Percentiles rank a stretch among this genome's conserved stretches.
Evolutionary conservation across 768 basidiomycete genomes (phyloP).

Genomic region (Calvatia gigantea): DNA sequence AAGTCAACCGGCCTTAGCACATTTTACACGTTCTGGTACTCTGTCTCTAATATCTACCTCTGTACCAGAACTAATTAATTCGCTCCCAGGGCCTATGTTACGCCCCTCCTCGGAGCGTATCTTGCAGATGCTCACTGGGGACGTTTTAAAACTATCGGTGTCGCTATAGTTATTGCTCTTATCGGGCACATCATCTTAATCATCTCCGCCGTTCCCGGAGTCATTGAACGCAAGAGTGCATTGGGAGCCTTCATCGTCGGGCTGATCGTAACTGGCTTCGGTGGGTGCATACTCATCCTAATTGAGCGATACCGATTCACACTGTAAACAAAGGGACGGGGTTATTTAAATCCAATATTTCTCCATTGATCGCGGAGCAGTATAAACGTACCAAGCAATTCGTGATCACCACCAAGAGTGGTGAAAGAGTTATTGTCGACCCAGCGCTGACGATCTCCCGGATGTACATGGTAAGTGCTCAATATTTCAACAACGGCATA

Average conservation of each 20-base stretch:
- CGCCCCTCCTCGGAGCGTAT: conserved; percentile 61
- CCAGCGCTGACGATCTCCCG: conserved; percentile 63
- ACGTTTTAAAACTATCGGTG: conserved; percentile 63
- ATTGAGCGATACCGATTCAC: background rate
- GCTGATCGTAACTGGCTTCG: conserved; percentile 56
- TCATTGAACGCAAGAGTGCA: conserved; percentile 54
- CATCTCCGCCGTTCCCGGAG: conserved; percentile 58
- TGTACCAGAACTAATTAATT: conserved; percentile 13
- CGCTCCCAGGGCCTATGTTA: conserved; percentile 46
- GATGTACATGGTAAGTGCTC: conserved; percentile 66
- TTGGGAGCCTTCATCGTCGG: conserved; percentile 53
- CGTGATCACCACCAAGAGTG: conserved; percentile 43
- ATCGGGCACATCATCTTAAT: conserved; percentile 66
- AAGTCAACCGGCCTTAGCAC: conserved; percentile 69
- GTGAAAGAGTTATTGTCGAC: conserved; percentile 75
- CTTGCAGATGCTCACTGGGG: conserved; percentile 66
- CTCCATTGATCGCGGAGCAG: conserved; percentile 78
- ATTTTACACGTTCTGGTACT: conserved; percentile 70
- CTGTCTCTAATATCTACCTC: too few relatives aligned
- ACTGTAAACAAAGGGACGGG: conserved; percentile 49
- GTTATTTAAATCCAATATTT: conserved; percentile 75
- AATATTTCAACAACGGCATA: background rate
- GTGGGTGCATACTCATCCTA: conserved; percentile 18
- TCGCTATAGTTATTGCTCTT: conserved; percentile 53
- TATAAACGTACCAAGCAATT: conserved; percentile 54